Evolutionary conservation across 2,329 filamentous ascomycete genomes (phyloP).

Genomic region (Fusarium sp.): DNA sequence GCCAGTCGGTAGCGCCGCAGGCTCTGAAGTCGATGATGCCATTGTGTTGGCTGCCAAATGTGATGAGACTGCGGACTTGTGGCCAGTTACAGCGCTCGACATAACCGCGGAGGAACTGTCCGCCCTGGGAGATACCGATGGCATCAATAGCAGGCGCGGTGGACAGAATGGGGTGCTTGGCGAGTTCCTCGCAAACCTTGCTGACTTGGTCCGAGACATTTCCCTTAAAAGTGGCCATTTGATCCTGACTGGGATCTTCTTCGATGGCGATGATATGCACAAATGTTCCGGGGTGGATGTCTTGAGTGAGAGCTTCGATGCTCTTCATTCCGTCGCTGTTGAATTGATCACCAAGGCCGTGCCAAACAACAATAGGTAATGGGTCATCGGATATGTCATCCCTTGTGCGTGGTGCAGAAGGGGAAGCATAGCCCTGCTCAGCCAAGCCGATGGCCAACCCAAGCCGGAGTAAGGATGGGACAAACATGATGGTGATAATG

Average conservation of each 20-base stretch:
- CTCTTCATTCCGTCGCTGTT: slow-evolving; percentile 76
- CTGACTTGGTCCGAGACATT: slow-evolving; percentile 84
- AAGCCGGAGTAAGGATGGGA: slow-evolving; percentile 35
- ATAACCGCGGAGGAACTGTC: slow-evolving; percentile 93
- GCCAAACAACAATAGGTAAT: slow-evolving; percentile 93
- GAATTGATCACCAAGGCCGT: slow-evolving; percentile 81
- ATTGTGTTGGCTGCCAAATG: slow-evolving; percentile 91
- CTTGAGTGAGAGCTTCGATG: slow-evolving; percentile 76
- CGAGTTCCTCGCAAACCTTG: slow-evolving; percentile 79
- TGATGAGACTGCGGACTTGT: slow-evolving; percentile 80
- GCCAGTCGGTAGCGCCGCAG: slow-evolving; percentile 76
- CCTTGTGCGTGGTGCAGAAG: slow-evolving; percentile 31
- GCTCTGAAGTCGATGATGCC: slow-evolving; percentile 85
- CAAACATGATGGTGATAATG: slow-evolving; percentile 18
- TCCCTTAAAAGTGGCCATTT: slow-evolving; percentile 87
- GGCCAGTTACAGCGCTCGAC: slow-evolving; percentile 86
- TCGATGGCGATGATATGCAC: slow-evolving; percentile 82
- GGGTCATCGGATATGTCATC: slow-evolving; percentile 67
- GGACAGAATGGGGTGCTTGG: slow-evolving; percentile 79
- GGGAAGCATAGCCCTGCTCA: slow-evolving; percentile 32
- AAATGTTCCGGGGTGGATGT: slow-evolving; percentile 82
- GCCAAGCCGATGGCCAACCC: slow-evolving; percentile 46
- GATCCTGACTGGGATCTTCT: slow-evolving; percentile 73
- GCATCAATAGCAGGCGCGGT: slow-evolving; percentile 88
- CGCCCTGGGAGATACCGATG: slow-evolving; percentile 93